These are phyloP conservation scores for Choanephora cucurbitarum DNA, from an alignment of 371 early-diverging fungal genomes.

Conservation along the genomic window DNA sequence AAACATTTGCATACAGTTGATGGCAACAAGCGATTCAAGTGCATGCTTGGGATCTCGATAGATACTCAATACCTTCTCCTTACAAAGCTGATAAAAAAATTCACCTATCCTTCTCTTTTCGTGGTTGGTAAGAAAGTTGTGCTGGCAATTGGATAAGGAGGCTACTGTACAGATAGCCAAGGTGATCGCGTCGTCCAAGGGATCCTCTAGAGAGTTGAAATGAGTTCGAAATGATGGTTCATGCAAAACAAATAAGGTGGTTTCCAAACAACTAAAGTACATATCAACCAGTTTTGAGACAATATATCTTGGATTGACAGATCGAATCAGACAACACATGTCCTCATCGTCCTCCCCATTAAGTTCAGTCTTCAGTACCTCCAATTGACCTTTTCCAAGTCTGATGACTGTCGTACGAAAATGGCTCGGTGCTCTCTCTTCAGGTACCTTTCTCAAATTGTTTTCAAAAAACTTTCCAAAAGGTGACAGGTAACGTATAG, in stretches of 20 bases:
- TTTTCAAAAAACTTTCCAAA: slow-evolving; percentile 7
- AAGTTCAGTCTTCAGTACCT: not conserved
- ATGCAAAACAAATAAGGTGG: slow-evolving; percentile 12
- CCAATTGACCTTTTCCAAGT: not conserved
- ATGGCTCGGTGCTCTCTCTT: not conserved
- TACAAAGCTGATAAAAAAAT: slow-evolving; percentile 12
- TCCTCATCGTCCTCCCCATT: not conserved
- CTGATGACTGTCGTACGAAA: not conserved
- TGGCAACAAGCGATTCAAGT: slow-evolving; percentile 14
- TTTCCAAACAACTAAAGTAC: slow-evolving; percentile 18
- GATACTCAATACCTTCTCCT: slow-evolving; percentile 12
- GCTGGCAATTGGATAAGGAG: slow-evolving; percentile 9
- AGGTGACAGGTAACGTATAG: slow-evolving; percentile 11
- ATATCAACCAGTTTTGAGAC: slow-evolving; percentile 8
- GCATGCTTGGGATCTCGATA: slow-evolving; percentile 19
- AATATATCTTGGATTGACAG: slow-evolving; percentile 1
- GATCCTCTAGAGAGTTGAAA: not conserved
- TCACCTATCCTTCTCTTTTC: slow-evolving; percentile 21
- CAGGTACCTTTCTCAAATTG: not conserved
- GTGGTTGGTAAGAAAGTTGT: slow-evolving; percentile 9
- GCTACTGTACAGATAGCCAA: slow-evolving; percentile 16
- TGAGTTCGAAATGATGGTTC: slow-evolving; percentile 19
- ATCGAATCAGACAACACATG: not conserved
- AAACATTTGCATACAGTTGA: slow-evolving; percentile 14
- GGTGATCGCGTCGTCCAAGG: slow-evolving; percentile 17